These are phyloP conservation scores for Nicotiana tabacum DNA, from an alignment of 257 asterid species.

Conservation along the genomic window DNA sequence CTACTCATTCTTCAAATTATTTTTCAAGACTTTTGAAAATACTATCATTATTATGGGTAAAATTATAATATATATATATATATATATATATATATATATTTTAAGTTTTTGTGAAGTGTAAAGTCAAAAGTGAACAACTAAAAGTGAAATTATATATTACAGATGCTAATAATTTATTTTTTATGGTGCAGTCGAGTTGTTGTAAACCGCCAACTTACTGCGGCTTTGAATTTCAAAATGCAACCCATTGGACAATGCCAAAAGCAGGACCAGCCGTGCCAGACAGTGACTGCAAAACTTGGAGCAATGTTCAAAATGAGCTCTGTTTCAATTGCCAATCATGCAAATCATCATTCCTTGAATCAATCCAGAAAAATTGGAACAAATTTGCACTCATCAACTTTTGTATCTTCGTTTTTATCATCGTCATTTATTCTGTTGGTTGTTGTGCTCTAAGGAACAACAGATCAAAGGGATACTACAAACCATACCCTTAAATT, in stretches of 20 bases:
- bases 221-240: slow-evolving; percentile 44
- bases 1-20: too few species aligned
- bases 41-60: too few species aligned
- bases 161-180: neutral
- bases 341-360: slow-evolving; percentile 40
- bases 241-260: slow-evolving; percentile 47
- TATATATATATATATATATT: too few species aligned
- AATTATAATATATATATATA: too few species aligned
- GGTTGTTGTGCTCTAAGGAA: slow-evolving; percentile 73
- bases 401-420: slow-evolving; percentile 18
- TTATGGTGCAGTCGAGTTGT: slow-evolving; percentile 52
- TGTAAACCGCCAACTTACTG: slow-evolving; percentile 76
- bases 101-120: too few species aligned
- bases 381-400: slow-evolving; percentile 35
- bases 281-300: slow-evolving; percentile 48
- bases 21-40: too few species aligned
- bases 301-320: slow-evolving; percentile 49
- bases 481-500: slow-evolving; percentile 2
- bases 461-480: slow-evolving; percentile 18
- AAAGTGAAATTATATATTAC: too few species aligned
- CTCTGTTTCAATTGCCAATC: slow-evolving; percentile 57
- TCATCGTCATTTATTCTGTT: slow-evolving; percentile 36
- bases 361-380: slow-evolving; percentile 49
- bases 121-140: too few species aligned
- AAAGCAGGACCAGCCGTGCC: slow-evolving; percentile 35